These are phyloP conservation scores for Nepenthes mirabilis DNA, from an alignment of 148 eudicot genomes.

Conservation along the genomic window DNA sequence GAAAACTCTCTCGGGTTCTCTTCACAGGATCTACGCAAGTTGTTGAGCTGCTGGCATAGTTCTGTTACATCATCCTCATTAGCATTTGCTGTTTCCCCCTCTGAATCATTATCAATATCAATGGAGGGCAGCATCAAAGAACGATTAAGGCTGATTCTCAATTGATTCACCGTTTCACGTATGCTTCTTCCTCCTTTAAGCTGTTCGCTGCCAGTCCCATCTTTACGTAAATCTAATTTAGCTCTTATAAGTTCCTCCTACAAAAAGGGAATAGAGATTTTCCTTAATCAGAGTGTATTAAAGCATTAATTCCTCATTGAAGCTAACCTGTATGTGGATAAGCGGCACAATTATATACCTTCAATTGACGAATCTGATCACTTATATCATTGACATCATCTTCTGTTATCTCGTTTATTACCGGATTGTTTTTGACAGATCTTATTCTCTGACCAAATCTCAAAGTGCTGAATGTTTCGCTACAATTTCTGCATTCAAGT, in stretches of 20 bases:
- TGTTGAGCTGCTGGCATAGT: constrained; percentile 49
- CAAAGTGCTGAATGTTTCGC: constrained; percentile 81
- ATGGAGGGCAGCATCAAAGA: constrained; percentile 56
- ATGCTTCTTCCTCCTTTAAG: constrained; percentile 28
- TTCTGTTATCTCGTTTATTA: constrained; percentile 85
- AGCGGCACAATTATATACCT: constrained; percentile 33
- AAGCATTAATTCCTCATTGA: not conserved
- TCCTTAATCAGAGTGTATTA: too few relatives aligned
- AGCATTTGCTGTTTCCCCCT: constrained; percentile 20
- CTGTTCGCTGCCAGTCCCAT: constrained; percentile 16
- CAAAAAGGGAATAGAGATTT: not conserved
- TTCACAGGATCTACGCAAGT: constrained; percentile 35
- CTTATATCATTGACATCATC: constrained; percentile 91
- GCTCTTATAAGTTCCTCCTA: constrained; percentile 88
- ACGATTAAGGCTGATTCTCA: constrained; percentile 80
- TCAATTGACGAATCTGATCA: constrained; percentile 85
- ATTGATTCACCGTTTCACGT: constrained; percentile 74
- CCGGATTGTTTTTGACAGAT: constrained; percentile 65
- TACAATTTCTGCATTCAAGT: constrained; percentile 33
- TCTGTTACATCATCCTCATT: constrained; percentile 60
- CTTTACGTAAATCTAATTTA: constrained; percentile 29
- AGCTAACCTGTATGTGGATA: not conserved
- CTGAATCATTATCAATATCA: constrained; percentile 34
- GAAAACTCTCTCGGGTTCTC: constrained; percentile 28
- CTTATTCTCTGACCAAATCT: constrained; percentile 69